These are phyloP conservation scores for Collybia mongolica DNA, from an alignment of 768 basidiomycete genomes.

Conservation along the genomic window DNA sequence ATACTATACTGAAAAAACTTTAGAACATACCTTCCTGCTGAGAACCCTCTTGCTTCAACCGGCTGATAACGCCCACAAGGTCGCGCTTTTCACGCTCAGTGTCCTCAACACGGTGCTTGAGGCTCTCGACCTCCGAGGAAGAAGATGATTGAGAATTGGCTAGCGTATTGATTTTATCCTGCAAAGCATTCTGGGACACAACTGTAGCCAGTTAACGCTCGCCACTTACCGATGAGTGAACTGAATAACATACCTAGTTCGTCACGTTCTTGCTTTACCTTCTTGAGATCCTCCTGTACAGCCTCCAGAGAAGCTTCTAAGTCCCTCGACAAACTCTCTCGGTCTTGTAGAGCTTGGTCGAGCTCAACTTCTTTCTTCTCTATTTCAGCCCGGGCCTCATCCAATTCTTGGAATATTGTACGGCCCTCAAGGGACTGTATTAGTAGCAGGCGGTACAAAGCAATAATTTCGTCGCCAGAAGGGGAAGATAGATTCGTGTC, in stretches of 20 bases:
- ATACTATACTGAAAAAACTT: background rate
- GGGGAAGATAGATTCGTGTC: constrained; percentile 56
- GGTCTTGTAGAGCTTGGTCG: constrained; percentile 82
- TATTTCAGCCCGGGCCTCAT: constrained; percentile 64
- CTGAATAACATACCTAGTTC: constrained; percentile 49
- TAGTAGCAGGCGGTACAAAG: constrained; percentile 61
- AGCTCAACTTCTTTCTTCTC: constrained; percentile 80
- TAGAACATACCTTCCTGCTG: constrained; percentile 68
- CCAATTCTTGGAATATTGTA: constrained; percentile 57
- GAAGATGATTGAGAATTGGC: constrained; percentile 61
- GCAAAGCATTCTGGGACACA: constrained; percentile 43
- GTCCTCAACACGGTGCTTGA: constrained; percentile 67
- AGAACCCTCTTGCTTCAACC: constrained; percentile 71
- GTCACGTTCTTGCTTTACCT: constrained; percentile 61
- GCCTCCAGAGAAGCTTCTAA: constrained; percentile 51
- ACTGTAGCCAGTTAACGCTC: constrained; percentile 30
- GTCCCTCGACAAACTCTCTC: constrained; percentile 59
- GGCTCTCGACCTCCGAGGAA: constrained; percentile 54
- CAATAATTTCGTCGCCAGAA: constrained; percentile 56
- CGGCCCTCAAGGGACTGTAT: constrained; percentile 58
- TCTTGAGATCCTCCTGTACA: constrained; percentile 53
- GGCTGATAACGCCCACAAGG: constrained; percentile 77
- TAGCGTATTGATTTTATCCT: constrained; percentile 55
- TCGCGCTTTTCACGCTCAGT: constrained; percentile 90
- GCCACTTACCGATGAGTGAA: constrained; percentile 10